Evolutionary conservation across 768 basidiomycete genomes (phyloP).

Genomic region (Boletellus emodensis): DNA sequence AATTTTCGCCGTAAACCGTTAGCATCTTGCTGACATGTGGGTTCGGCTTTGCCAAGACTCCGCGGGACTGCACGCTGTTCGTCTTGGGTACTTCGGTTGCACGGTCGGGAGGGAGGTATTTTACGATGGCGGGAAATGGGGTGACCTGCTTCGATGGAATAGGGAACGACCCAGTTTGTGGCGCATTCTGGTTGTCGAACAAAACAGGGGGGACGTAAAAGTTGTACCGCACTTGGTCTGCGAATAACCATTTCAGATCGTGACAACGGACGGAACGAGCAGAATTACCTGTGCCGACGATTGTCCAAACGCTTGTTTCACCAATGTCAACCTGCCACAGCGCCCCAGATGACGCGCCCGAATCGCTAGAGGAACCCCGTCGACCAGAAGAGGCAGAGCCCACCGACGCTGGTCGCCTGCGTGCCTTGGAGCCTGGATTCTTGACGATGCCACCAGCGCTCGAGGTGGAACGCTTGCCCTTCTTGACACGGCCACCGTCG

Average conservation of each 20-base stretch:
- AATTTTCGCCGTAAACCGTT: conserved; percentile 87
- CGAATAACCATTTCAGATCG: conserved; percentile 17
- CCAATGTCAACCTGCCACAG: conserved; percentile 90
- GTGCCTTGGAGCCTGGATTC: conserved; percentile 41
- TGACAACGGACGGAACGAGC: conserved; percentile 1
- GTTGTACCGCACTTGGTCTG: conserved; percentile 90
- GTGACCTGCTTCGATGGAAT: conserved; percentile 81
- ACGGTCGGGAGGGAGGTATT: conserved; percentile 87
- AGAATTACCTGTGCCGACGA: conserved; percentile 78
- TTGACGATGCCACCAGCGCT: conserved; percentile 49
- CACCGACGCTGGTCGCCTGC: conserved; percentile 75
- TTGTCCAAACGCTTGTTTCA: conserved; percentile 93
- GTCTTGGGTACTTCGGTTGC: conserved; percentile 79
- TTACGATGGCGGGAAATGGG: conserved; percentile 82
- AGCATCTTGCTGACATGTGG: conserved; percentile 77
- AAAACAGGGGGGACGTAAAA: conserved; percentile 87
- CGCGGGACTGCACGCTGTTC: conserved; percentile 61
- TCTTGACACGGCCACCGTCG: conserved; percentile 82
- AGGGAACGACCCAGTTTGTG: conserved; percentile 69
- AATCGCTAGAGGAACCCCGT: conserved; percentile 63
- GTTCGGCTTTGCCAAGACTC: conserved; percentile 70
- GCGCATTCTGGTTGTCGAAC: conserved; percentile 75
- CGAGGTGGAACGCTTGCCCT: conserved; percentile 70
- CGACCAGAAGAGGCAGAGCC: conserved; percentile 65
- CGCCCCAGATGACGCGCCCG: conserved; percentile 70